Evolutionary conservation across 768 basidiomycete genomes (phyloP), one percentile per base, ranked within the genome.

Genomic region (Russula abietina): DNA sequence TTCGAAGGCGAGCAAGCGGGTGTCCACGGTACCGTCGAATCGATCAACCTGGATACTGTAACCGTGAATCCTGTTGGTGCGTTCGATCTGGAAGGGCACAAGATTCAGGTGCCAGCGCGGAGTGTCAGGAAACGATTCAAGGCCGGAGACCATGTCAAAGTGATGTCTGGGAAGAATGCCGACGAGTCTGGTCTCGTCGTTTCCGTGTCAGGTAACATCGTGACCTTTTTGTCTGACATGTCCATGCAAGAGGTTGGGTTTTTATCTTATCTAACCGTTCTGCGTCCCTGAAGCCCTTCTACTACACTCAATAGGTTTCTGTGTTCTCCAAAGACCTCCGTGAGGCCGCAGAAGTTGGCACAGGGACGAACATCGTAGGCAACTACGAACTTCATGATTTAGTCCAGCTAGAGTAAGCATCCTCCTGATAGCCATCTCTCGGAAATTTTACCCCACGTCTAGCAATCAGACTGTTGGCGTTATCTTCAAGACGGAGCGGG

Each of bases 201-300:
- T 26, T 88, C 93, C 24, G 88, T 95, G 22, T 80, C 88, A 4
- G 91, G 92, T 69, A 92, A 94, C 56, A 85, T 93, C 28, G 91
- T 98, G 17, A 98, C 96, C 1, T 94, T 98, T 77, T 75, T 97
- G 68, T 96, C 93, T n/a, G 97, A 98, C 72, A 91, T 98, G 85
- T 89, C 90, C 2, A 86, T 94, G 85, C 89, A 93, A 69, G 96
- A 98, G 84, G 94, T 92, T 63, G 83, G 94, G n/a, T n/a, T 91
- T 64, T 11, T 11, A 7, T 46, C 7, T 63, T 14, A 22, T 43
- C 32, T 1, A 57, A n/a, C 17, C 32, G 3, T 26, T 39, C 17
- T 51, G 30, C 28, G n/a, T 22, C 30, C 6, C 16, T 11, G 41
- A 54, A 22, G 45, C 22, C 36, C 64, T 28, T 59, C 33, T 28